These are phyloP conservation scores for Neofusicoccum cordaticola DNA, from an alignment of 2,329 filamentous ascomycete genomes.

Conservation along the genomic window DNA sequence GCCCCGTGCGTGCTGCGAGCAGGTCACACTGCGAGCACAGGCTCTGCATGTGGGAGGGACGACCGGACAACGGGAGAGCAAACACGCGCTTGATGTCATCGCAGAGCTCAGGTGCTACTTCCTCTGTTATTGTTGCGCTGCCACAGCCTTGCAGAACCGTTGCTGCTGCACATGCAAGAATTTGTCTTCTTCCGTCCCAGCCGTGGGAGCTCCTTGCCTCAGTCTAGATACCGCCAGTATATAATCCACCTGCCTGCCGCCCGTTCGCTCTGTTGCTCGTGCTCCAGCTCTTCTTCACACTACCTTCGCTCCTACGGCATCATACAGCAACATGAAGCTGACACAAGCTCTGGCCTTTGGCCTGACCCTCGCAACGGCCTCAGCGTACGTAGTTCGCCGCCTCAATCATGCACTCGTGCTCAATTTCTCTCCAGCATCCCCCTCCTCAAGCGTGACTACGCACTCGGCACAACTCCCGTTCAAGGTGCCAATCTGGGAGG, in stretches of 20 bases:
- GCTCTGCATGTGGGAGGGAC: neutral
- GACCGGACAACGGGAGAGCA: neutral
- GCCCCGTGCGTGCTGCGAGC: neutral
- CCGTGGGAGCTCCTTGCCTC: neutral
- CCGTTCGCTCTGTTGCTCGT: neutral
- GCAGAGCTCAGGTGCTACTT: neutral
- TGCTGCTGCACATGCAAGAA: neutral
- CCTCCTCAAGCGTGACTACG: constrained; percentile 7
- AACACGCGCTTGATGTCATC: constrained; percentile 14
- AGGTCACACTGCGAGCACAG: neutral
- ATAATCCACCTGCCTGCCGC: neutral
- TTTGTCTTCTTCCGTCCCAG: neutral
- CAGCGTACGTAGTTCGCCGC: neutral
- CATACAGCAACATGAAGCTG: constrained; percentile 3
- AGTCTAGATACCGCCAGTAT: neutral
- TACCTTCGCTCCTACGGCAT: neutral
- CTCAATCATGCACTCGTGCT: neutral
- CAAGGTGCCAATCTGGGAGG: constrained; percentile 51
- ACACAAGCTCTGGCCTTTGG: neutral
- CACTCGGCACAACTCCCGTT: constrained; percentile 25
- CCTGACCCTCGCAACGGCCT: neutral
- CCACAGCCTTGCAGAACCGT: too few relatives aligned
- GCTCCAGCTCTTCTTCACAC: neutral
- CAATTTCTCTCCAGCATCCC: neutral
- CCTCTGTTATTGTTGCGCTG: neutral